phyloP scores from a whole-genome alignment of 1,139 yeast genomes.

The Oligophagozyma castellii region DNA sequence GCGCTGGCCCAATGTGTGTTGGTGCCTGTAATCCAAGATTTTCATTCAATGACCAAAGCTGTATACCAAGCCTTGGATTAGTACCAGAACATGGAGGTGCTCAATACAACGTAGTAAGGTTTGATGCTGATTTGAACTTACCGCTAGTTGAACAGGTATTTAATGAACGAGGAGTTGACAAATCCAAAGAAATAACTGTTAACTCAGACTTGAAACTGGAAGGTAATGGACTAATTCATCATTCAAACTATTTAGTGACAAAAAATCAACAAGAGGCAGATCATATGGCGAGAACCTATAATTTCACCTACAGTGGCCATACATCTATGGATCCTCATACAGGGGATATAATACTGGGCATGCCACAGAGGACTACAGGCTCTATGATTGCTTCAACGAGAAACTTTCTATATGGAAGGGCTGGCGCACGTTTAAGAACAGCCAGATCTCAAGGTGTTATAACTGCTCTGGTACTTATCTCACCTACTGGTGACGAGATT shows the following conservation, averaged over 20 bases:
- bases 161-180: not conserved
- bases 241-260: conserved; percentile 16
- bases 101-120: conserved; percentile 1
- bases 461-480: conserved; percentile 69
- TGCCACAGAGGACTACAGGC: conserved; percentile 24
- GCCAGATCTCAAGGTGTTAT: conserved; percentile 49
- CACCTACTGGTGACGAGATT: conserved; percentile 83
- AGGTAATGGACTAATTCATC: conserved; percentile 14
- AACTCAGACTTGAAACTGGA: conserved; percentile 5
- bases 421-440: conserved; percentile 18
- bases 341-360: conserved; percentile 14
- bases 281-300: conserved; percentile 14
- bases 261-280: conserved; percentile 8
- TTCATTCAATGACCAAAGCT: conserved; percentile 48
- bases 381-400: conserved; percentile 19
- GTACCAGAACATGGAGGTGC: conserved; percentile 3
- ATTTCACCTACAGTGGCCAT: conserved; percentile 23
- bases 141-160: conserved; percentile 2
- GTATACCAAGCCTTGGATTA: conserved; percentile 39
- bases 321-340: conserved; percentile 7
- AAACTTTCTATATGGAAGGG: conserved; percentile 21
- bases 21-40: conserved; percentile 69
- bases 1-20: conserved; percentile 65
- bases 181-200: not conserved
- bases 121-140: not conserved